Base-by-base conservation (phyloP, 441 rosid genomes). In the Brassica hybrid region DNA sequence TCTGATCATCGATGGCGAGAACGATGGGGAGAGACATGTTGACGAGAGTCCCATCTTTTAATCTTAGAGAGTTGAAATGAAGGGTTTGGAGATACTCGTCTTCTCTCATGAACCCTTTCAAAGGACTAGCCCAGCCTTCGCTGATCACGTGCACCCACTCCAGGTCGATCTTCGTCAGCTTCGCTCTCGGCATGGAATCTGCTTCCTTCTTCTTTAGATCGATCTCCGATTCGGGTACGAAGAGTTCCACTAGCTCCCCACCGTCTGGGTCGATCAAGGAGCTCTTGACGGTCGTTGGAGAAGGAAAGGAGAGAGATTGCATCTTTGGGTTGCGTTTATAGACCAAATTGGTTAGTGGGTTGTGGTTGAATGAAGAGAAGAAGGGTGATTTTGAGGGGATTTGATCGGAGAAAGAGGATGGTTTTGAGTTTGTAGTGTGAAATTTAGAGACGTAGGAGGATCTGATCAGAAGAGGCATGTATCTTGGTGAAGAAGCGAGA, bases 11-110 rank as follows among this genome's bases (percentile, higher is more conserved):
- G 67, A 95, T 86, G 5, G 97, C 98, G 86, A 95, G 87, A 68
- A 95, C 97, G 83, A 95, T 90, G 6, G 99, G 98, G 72, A 95
- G 89, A 19, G 99, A 93, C 99, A 95, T 95, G 70, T 95, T 95
- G 1, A 90, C 97, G 34, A 74, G 3, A 59, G 82, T 48, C 58
- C 94, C 93, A 76, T 91, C 87, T 48, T 78, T 84, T 82, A 88
- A 58, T 74, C 86, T 84, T 67, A 91, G 50, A 52, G 84, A 90
- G 85, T 88, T 93, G 45, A 95, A 93, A 86, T 95, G 98, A 90
- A 93, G 67, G 76, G 91, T 84, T 81, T 93, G 99, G 76, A 95
- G 72, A 74, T 93, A 93, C 89, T 95, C 93, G 61, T 84, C 82
- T 81, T 93, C 98, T 75, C 97, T 89, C 99, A 93, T 95, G 79